Evolutionary conservation across 1,284 basidiomycete species (phyloP), one percentile per base, ranked within the genome.

Genomic region (Boletus hoseneyae): DNA sequence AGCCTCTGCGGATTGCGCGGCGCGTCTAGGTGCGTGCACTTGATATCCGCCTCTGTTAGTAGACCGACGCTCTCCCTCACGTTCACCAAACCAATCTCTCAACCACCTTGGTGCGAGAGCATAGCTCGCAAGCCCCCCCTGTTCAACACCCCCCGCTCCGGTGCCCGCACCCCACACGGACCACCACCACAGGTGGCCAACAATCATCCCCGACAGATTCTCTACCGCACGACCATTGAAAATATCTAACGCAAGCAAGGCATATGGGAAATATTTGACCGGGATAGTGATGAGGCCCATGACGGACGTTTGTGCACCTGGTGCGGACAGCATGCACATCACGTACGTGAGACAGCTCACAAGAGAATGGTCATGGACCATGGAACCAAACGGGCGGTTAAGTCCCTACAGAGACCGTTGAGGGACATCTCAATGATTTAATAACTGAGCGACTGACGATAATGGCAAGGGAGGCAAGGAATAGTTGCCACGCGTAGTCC

Each of bases 141-240:
- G 61, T n/a, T 68, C 66, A 34, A 53, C 40, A 19, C 62, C 43
- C n/a, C 65, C 64, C 23, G 66, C 56, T 23, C 64, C 64, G 0
- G 63, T 69, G 6, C 59, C 57, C 7, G 65, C 50, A 12, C 73
- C 78, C 75, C 79, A 83, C 12, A 85, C 72, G 34, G 76, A 67
- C 80, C 83, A 86, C 82, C 84, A 89, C 87, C 88, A 93, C 3
- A 79, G 66, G 62, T 93, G 89, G 0, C 88, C 91, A 1, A 85
- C 77, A 35, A 90, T 73, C 18, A 87, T 75, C 2, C 91, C 92
- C 0, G 85, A 85, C 27, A 88, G 64, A 42, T 78, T 72, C 47
- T 73, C 63, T 2, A 82, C 78, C 3, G 82, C 87, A 3, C 91
- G 91, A 11, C 71, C 82, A 53, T 76, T 76, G 57, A 93, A 63